Percentiles rank a stretch among this genome's conserved stretches.
Conservation (phyloP, 306 rosid genomes). For the Luffa acutangula region DNA sequence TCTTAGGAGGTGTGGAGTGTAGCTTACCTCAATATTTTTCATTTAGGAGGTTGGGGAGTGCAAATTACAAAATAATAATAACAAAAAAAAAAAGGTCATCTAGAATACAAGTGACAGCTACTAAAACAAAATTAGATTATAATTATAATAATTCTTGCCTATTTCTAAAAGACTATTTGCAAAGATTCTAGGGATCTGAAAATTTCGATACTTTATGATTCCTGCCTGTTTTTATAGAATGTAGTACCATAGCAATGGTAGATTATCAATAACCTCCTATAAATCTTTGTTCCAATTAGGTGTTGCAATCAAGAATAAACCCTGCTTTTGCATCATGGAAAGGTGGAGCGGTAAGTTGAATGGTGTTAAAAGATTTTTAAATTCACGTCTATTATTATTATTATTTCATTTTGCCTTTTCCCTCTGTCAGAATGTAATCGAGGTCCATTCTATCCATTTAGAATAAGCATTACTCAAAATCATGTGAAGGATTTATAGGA, state of each 20-base stretch:
- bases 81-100: background rate
- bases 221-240: background rate
- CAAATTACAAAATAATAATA: no score
- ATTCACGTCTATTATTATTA: background rate
- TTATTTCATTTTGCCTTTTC: background rate
- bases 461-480: background rate
- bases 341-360: slow-evolving; percentile 87
- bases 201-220: background rate
- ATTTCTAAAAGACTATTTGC: background rate
- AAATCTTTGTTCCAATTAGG: slow-evolving; percentile 30
- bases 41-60: no score
- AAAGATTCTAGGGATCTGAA: background rate
- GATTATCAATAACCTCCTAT: background rate
- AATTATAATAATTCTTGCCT: background rate
- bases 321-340: slow-evolving; percentile 74
- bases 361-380: background rate
- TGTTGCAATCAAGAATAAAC: slow-evolving; percentile 72
- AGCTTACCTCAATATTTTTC: no score
- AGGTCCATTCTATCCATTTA: background rate
- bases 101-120: background rate
- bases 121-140: background rate
- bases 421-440: background rate
- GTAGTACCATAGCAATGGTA: background rate
- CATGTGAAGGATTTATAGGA: background rate
- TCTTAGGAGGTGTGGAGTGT: no score